Base-by-base conservation (phyloP, 2,329 filamentous ascomycete species). In the Talaromyces marneffei region DNA sequence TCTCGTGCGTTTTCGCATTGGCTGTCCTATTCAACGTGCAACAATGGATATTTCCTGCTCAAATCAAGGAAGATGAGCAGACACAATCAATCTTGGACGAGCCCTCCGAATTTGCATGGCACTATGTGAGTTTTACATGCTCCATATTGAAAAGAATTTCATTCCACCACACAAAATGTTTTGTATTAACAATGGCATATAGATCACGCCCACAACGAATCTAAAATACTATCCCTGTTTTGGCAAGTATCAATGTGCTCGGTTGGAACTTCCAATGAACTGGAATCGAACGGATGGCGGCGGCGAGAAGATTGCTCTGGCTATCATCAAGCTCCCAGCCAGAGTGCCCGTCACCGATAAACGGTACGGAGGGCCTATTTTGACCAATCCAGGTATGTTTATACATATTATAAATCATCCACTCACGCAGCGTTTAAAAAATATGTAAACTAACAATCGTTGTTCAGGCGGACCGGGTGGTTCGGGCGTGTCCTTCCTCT, bases 311-410 rank as follows among this genome's bases (percentile, higher is more conserved):
- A 46, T 62, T 16, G 55, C 54, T 16, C 29, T 59, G 25, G 55
- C 60, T 10, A 58, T 62, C 23, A 16, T 35, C n/a, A 58, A 54
- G 39, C 56, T 62, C 23, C 56, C 60, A 52, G 60, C 60, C 8
- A 59, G 33, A 52, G 60, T 62, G 1, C 54, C 60, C 8, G 20
- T 62, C 23, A 62, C 71, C 3, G 72, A 79, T 63, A 65, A 68
- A 9, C 67, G 67, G 8, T 75, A 76, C 65, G 73, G 73, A 2
- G 75, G 77, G 5, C 68, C 75, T 9, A 71, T 79, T 35, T 44
- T 79, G 3, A 62, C 77, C 6, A 80, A 80, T 57, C 76, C 77
- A 6, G 75, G 75, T 56, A 74, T 7, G 60, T 40, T 39, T 23
- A 4, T n/a, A 8, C 18, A 1, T 50, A 2, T 50, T n/a, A 4